Conservation (phyloP, 2,329 filamentous ascomycete species). For the Botryotinia convoluta region DNA sequence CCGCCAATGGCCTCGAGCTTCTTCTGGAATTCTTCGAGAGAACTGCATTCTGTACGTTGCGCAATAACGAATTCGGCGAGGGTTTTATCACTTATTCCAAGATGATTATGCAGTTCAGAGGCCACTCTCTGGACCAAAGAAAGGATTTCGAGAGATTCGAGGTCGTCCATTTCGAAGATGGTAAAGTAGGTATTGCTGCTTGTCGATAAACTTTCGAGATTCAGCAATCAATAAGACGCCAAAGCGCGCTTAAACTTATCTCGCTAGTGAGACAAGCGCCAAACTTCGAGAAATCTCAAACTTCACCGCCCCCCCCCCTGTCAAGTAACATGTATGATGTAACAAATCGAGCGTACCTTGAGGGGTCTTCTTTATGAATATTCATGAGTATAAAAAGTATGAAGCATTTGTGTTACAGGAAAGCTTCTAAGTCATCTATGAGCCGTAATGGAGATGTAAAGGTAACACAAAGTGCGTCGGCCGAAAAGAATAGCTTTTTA, state of each 20-base stretch:
- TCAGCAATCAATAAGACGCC: background rate
- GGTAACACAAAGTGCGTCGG: background rate
- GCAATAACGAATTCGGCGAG: slow-evolving; percentile 95
- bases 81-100: slow-evolving; percentile 89
- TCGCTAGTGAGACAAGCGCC: background rate
- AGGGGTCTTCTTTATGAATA: background rate
- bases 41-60: slow-evolving; percentile 73
- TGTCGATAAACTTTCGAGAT: slow-evolving; percentile 3
- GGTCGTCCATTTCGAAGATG: slow-evolving; percentile 50
- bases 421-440: background rate
- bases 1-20: slow-evolving; percentile 74
- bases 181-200: slow-evolving; percentile 4
- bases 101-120: slow-evolving; percentile 89
- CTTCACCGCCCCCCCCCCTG: background rate
- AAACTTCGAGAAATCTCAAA: background rate
- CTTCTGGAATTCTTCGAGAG: slow-evolving; percentile 70
- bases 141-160: slow-evolving; percentile 85
- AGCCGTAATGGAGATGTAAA: background rate
- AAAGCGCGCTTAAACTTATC: slow-evolving; percentile 7
- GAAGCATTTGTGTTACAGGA: background rate
- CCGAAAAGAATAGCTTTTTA: background rate
- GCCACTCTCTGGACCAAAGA: slow-evolving; percentile 94
- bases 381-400: background rate
- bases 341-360: background rate
- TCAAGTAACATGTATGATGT: background rate